Percentiles rank a stretch among this genome's conserved stretches.
Conservation (phyloP, 73 alveolate species). For the Tetrahymena borealis region DNA sequence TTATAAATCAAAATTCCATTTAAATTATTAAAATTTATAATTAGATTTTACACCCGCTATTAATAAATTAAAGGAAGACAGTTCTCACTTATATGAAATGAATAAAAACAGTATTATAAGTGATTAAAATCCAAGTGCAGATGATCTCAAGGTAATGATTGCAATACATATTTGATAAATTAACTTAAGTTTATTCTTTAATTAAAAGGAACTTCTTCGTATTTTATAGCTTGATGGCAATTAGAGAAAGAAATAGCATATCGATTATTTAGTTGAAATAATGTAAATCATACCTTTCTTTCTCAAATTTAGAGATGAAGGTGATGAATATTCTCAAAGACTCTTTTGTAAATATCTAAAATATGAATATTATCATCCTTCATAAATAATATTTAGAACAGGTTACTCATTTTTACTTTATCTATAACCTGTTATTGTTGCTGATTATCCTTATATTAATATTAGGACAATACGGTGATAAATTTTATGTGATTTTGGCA, state of each 20-base stretch:
- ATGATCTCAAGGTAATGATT: too few species aligned
- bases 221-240: background rate
- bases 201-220: background rate
- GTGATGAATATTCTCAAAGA: background rate
- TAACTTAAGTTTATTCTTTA: background rate
- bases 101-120: too few species aligned
- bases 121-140: too few species aligned
- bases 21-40: too few species aligned
- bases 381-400: background rate
- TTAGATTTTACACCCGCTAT: too few species aligned
- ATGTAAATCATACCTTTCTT: background rate
- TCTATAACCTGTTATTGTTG: background rate
- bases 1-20: too few species aligned
- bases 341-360: background rate
- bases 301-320: background rate
- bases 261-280: background rate
- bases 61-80: too few species aligned
- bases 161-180: too few species aligned
- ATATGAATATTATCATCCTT: background rate
- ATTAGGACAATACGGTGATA: background rate
- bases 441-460: background rate
- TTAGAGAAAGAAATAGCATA: background rate
- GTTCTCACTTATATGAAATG: too few species aligned
- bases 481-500: background rate
- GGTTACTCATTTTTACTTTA: background rate